A percentile compares a stretch with the other conserved stretches of the same genome.
Conservation (phyloP, 331 rosid species). For the Spiraea crenata region DNA sequence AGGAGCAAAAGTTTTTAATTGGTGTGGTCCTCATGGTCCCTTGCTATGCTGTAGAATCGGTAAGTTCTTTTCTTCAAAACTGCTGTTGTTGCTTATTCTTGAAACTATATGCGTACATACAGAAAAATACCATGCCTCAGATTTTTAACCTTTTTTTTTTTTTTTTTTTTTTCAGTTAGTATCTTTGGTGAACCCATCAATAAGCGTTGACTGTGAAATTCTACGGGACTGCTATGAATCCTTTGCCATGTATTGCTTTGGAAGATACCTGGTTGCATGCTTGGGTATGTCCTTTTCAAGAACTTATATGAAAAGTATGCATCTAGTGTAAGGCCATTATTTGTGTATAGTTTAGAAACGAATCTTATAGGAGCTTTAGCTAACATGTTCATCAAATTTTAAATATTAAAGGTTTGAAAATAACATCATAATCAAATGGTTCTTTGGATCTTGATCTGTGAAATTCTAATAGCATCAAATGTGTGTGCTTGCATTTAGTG, state of each 20-base stretch:
- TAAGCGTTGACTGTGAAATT: slow-evolving; percentile 81
- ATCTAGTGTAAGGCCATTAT: background rate
- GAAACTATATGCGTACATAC: background rate
- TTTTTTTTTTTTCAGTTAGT: slow-evolving; percentile 56
- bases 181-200: slow-evolving; percentile 76
- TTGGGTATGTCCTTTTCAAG: slow-evolving; percentile 45
- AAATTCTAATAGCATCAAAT: background rate
- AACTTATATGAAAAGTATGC: background rate
- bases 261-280: slow-evolving; percentile 97
- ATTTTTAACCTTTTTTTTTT: slow-evolving; percentile 6
- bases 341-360: background rate
- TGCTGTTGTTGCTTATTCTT: background rate
- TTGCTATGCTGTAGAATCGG: slow-evolving; percentile 89
- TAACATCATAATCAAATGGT: background rate
- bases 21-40: slow-evolving; percentile 98
- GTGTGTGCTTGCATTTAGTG: background rate
- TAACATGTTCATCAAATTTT: background rate
- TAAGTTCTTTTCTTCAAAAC: slow-evolving; percentile 37
- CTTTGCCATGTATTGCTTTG: slow-evolving; percentile 99
- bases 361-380: background rate
- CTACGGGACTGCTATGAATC: slow-evolving; percentile 96
- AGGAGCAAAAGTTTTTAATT: slow-evolving; percentile 92
- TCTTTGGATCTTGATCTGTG: background rate
- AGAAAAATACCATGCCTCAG: slow-evolving; percentile 6
- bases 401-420: background rate